phyloP scores from a whole-genome alignment of 2,329 filamentous ascomycete genomes.

The Monosporascus sp. region DNA sequence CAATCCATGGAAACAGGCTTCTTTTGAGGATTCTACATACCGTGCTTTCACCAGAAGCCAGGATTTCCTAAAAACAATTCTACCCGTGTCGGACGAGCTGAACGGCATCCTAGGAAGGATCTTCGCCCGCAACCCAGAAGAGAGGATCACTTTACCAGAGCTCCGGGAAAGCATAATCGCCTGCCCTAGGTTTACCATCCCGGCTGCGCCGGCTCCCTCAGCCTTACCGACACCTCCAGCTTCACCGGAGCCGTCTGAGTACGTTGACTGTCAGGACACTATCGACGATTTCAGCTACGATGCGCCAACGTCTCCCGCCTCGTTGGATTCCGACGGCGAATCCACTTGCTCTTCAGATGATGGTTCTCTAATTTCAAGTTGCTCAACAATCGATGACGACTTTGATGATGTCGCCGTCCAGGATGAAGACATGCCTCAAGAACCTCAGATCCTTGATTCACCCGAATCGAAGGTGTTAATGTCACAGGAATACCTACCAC shows the following conservation, averaged over 20 bases:
- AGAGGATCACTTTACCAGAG: conserved; percentile 77
- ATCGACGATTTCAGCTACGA: conserved; percentile 40
- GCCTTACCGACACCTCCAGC: conserved; percentile 35
- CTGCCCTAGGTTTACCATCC: conserved; percentile 69
- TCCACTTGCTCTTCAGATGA: conserved; percentile 48
- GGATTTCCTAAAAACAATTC: conserved; percentile 85
- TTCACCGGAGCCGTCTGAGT: conserved; percentile 40
- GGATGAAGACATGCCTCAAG: conserved; percentile 37
- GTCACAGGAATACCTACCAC: conserved; percentile 43
- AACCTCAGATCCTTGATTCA: conserved; percentile 39
- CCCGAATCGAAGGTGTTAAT: conserved; percentile 41
- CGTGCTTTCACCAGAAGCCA: conserved; percentile 80
- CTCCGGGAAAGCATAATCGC: conserved; percentile 71
- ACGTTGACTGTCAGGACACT: conserved; percentile 45
- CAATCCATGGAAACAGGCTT: conserved; percentile 98
- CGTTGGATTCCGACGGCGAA: conserved; percentile 38
- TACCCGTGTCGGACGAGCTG: conserved; percentile 84
- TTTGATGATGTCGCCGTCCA: conserved; percentile 40
- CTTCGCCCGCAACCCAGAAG: conserved; percentile 79
- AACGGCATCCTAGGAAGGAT: conserved; percentile 82
- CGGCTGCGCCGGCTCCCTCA: conserved; percentile 26
- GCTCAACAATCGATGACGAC: conserved; percentile 45
- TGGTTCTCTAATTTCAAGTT: conserved; percentile 51
- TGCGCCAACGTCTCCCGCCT: conserved; percentile 44
- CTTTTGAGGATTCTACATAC: conserved; percentile 90